Evolutionary conservation across 345 rosid species (phyloP).

Genomic region (Clarkia xantiana): DNA sequence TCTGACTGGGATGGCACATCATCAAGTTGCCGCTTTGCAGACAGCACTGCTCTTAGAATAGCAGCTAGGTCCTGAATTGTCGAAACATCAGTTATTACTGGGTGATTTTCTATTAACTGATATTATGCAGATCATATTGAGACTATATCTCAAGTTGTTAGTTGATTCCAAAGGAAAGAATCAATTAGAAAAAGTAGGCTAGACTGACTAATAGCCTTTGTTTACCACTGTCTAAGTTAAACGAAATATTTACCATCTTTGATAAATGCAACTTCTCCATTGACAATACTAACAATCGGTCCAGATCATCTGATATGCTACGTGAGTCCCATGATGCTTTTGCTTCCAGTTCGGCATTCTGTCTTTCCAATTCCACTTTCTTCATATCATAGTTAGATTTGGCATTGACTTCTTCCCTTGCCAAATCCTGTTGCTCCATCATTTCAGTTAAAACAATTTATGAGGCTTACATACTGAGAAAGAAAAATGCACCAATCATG

Average conservation of each 20-base stretch:
- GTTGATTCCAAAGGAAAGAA: no score
- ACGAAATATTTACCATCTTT: constrained; percentile 35
- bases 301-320: constrained; percentile 22
- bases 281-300: constrained; percentile 21
- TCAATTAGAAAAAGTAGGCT: background rate
- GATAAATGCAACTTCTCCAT: constrained; percentile 29
- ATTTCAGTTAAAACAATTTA: background rate
- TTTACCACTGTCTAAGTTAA: no score
- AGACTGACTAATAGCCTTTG: no score
- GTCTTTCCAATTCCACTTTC: constrained; percentile 31
- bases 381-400: constrained; percentile 18
- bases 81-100: constrained; percentile 3
- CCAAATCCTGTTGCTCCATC: constrained; percentile 26
- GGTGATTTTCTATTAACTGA: no score
- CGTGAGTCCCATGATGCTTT: constrained; percentile 21
- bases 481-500: background rate
- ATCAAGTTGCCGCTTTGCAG: constrained; percentile 48
- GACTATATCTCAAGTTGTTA: no score
- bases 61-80: constrained; percentile 52
- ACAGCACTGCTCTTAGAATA: constrained; percentile 32
- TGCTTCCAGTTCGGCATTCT: constrained; percentile 32
- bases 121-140: no score
- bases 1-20: constrained; percentile 64
- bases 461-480: background rate
- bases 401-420: constrained; percentile 33